Base-by-base conservation (phyloP, 2,329 filamentous ascomycete species). In the Xylariomycetidae sp. region DNA sequence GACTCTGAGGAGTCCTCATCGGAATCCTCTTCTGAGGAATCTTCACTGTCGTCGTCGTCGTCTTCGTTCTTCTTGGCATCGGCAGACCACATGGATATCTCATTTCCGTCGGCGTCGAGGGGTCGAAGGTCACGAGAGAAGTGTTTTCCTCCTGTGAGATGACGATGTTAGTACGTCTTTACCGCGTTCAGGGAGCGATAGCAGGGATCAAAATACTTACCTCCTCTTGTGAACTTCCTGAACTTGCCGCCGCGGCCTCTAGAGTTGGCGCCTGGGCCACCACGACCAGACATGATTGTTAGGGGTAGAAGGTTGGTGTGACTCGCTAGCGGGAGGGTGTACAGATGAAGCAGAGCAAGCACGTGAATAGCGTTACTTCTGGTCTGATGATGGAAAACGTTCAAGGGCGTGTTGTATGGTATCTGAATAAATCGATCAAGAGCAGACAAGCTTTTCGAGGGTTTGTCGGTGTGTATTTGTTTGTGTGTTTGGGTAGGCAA, bases 71-170 rank as follows among this genome's bases (percentile, higher is more conserved):
- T 58, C 34, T 65, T 50, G 30, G 64, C 63, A 19, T 77, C 65
- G 57, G 80, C 77, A 57, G 76, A 80, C 86, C 90, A 95, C 76
- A 95, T 90, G 70, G 84, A 82, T 43, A 90, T 72, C 49, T 87
- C 80, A 55, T 92, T 92, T 50, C 90, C 92, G 56, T 97, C 86
- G 49, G 81, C 82, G 55, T 96, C 89, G 54, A 92, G 67, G 14
- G 89, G 89, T 61, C 86, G 82, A 29, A 97, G 80, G 60, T 96
- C 82, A 47, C 88, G 84, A 48, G 89, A 96, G 69, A 94, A 98
- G 57, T 94, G 83, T 66, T 96, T 95, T 56, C 92, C 92, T 43
- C 89, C 89, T 95, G 45, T 16, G 17, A 25, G 12, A 31, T 16
- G 18, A 40, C 8, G 14, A 32, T 5, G 25, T 51, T 38, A 50